Base-by-base conservation (phyloP, 345 rosid genomes). In the Gossypium anomalum region DNA sequence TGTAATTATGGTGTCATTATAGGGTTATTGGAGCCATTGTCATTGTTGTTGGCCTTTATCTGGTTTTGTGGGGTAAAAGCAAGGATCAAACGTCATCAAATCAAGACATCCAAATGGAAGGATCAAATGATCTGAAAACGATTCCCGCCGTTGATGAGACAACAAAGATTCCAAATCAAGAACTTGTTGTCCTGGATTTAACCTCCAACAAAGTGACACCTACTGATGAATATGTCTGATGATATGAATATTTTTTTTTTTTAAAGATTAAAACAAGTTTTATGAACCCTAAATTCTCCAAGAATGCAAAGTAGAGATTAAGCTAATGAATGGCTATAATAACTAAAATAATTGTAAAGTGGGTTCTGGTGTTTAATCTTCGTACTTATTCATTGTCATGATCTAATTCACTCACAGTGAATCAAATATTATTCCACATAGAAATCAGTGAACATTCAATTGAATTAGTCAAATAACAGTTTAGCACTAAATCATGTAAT, bases 31-130 rank as follows among this genome's bases (percentile, higher is more conserved):
- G 97, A 73, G 92, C 93, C 61, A 2, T 79, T 4, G 88, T 86
- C 57, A 90, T 93, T 75, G 87, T 90, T 3, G 58, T 79, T 19
- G 98, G 98, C 10, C 81, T 93, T 13, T 91, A 93, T 34, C 67
- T 88, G 12, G 90, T 92, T 47, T 78, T 93, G 34, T 93, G 97
- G 98, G 96, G 96, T 6, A 89, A 90, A 68, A 85, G 89, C 79
- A 87, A 86, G 76, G 97, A 93, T 80, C 77, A 80, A 71, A 52
- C 69, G 20, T 55, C 53, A 57, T 52, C 82, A 19, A 22, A 58
- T 29, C 34, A 27, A 2, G 12, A 22, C 56, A 45, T 67, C 3
- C 14, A 67, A 47, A 23, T 25, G 19, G 43, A 67, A 67, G 55
- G 17, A 22, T 22, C 71, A 45, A 47, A 45, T 45, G 70, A 66